Evolutionary conservation across 2,329 filamentous ascomycete genomes (phyloP).

Genomic region (Ilyonectria robusta): DNA sequence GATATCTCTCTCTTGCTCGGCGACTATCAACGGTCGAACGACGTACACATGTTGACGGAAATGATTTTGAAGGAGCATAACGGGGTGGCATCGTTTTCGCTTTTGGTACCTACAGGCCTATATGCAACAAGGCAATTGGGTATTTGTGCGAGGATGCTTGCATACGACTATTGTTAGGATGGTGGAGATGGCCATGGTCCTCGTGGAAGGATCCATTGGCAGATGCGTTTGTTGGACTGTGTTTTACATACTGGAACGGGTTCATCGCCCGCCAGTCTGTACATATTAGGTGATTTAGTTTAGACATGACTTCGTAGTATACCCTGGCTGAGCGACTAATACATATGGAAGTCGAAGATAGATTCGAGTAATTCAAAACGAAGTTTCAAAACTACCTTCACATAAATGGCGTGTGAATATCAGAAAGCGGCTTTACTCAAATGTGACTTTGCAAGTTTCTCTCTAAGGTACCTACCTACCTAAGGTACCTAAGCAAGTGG

Average conservation of each 20-base stretch:
- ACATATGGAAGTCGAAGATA: constrained; percentile 46
- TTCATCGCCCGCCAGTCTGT: constrained; percentile 40
- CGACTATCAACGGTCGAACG: constrained; percentile 47
- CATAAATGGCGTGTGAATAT: background rate
- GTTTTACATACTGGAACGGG: constrained; percentile 41
- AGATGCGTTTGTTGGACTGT: constrained; percentile 40
- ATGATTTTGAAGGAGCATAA: constrained; percentile 45
- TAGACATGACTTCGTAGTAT: constrained; percentile 56
- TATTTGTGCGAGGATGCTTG: constrained; percentile 43
- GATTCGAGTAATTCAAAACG: constrained; percentile 41
- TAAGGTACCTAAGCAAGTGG: background rate
- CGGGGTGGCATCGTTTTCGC: constrained; percentile 38
- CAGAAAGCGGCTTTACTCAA: background rate
- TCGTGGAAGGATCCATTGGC: constrained; percentile 38
- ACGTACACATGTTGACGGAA: constrained; percentile 48
- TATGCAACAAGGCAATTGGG: constrained; percentile 37
- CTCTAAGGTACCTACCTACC: too few relatives aligned
- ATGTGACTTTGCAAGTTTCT: background rate
- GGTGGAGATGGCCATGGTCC: constrained; percentile 31
- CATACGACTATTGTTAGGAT: constrained; percentile 39
- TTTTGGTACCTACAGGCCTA: constrained; percentile 29
- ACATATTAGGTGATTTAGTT: constrained; percentile 49
- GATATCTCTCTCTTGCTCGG: constrained; percentile 48
- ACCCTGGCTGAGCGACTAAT: constrained; percentile 55
- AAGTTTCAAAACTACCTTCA: constrained; percentile 7